A percentile compares a stretch with the other conserved stretches of the same genome.
phyloP scores from a whole-genome alignment of 305 asterid species.

The Ilex paraguariensis region DNA sequence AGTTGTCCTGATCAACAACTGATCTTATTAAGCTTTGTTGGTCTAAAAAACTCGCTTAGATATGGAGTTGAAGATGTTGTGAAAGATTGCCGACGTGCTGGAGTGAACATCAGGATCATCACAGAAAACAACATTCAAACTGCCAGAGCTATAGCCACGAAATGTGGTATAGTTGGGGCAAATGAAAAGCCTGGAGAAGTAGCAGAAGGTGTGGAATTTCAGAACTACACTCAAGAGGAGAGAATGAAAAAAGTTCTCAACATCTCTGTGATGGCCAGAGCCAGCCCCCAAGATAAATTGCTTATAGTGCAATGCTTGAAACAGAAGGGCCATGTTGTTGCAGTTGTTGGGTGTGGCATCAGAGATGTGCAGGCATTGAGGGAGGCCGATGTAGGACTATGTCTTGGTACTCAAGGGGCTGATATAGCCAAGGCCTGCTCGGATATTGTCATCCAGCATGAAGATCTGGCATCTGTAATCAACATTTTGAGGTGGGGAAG shows the following conservation, averaged over 20 bases:
- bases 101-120: constrained; percentile 18
- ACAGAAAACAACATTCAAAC: constrained; percentile 16
- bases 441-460: constrained; percentile 48
- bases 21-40: constrained; percentile 16
- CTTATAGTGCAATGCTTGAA: constrained; percentile 26
- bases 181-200: constrained; percentile 7
- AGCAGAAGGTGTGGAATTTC: constrained; percentile 21
- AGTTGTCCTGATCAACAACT: background rate
- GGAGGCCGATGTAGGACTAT: constrained; percentile 32
- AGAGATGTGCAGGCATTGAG: constrained; percentile 20
- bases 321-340: constrained; percentile 33
- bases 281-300: constrained; percentile 15
- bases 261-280: constrained; percentile 26
- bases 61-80: constrained; percentile 14
- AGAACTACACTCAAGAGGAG: constrained; percentile 20
- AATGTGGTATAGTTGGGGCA: constrained; percentile 24
- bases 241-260: constrained; percentile 15
- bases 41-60: constrained; percentile 15
- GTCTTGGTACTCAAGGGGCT: constrained; percentile 47
- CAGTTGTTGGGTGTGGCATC: constrained; percentile 22
- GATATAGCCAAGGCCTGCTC: constrained; percentile 57
- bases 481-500: constrained; percentile 56
- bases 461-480: constrained; percentile 41
- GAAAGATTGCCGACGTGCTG: constrained; percentile 17
- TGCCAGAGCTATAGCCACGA: constrained; percentile 24